Evolutionary conservation across 1,284 basidiomycete genomes (phyloP), one percentile per base, ranked within the genome.

Genomic region (Gymnopus androsaceus): DNA sequence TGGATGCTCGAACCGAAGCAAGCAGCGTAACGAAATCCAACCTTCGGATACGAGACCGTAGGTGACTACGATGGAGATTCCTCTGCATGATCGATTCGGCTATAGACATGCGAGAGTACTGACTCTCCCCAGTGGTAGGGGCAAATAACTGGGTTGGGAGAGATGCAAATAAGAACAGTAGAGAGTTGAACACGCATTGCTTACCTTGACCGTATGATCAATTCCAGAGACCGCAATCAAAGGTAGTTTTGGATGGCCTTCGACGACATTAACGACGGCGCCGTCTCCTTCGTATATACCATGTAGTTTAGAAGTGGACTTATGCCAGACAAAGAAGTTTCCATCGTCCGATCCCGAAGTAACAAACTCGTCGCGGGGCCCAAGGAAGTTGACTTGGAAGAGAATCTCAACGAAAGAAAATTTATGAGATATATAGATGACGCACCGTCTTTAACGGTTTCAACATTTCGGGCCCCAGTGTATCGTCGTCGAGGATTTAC

Each of bases 341-440:
- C 88, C 95, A 66, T 95, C 94, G 67, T 98, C 95, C 0, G 88
- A 92, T 3, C 95, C 95, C n/a, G 90, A 93, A 7, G 84, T 78
- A 31, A 97, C 82, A 58, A 82, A 90, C 67, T 94, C 85, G 59
- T 94, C 90, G 34, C 73, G 70, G 3, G 87, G 84, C 0, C 92
- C 93, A 33, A 94, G 72, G 66, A 93, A 95, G 68, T 92, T 94
- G 41, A 94, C 92, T 94, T 46, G 33, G 30, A 23, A 25, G 19
- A 7, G n/a, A 1, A 50, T 33, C 25, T 17, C 4, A 21, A 48
- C 14, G 17, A 8, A 14, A 41, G 27, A 31, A 40, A 40, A 19
- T 38, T 34, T 8, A 33, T 47, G 14, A 34, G 31, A 44, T 30
- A 33, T 27, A 6, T 17, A 12, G 12, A 40, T 85, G 9, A 8